Evolutionary conservation across 1,139 yeast genomes (phyloP), one percentile per base, ranked within the genome.

Genomic region (Hemisphaericaspora subhashii): DNA sequence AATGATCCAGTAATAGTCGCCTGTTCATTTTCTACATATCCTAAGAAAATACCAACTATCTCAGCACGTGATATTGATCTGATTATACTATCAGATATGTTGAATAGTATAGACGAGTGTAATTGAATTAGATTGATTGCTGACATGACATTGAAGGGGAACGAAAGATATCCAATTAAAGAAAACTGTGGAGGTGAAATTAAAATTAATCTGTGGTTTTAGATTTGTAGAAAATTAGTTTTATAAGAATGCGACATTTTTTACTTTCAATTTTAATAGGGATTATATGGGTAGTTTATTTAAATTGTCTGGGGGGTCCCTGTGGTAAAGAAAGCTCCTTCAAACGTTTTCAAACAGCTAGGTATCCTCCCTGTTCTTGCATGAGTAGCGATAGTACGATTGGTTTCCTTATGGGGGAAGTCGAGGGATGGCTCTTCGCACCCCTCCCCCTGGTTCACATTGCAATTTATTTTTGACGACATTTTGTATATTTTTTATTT

Each of bases 81-180:
- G 5, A 42, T 27, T 3, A 55, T 38, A 27, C 55, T 60, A 42
- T 62, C 68, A 1, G 66, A 51, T 2, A 66, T 42, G 38, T 54
- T 58, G 37, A 68, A 53, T 23, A 66, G 47, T 2, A 61, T 56
- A 25, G 59, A 54, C 1, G 72, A 52, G 36, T 64, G 66, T 17
- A 67, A 34, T 23, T 48, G 51, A 3, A 62, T 51, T 11, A 47
- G 36, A 13, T 38, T 32, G 4, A 41, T 26, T 28, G 34, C 28
- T 7, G 32, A 34, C 45, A 42, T 26, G 16, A 6, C 11, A 9
- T 26, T 20, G 22, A 6, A 6, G 22, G 5, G 8, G 27, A 6
- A 12, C 3, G 15, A 5, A 3, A 13, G 27, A 12, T 24, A 12
- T 6, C 5, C 12, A 12, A 23, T 9, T 23, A 8, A n/a, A 8